Evolutionary conservation across 768 basidiomycete species (phyloP), one percentile per base, ranked within the genome.

Genomic region (Tephrocybe sp.): DNA sequence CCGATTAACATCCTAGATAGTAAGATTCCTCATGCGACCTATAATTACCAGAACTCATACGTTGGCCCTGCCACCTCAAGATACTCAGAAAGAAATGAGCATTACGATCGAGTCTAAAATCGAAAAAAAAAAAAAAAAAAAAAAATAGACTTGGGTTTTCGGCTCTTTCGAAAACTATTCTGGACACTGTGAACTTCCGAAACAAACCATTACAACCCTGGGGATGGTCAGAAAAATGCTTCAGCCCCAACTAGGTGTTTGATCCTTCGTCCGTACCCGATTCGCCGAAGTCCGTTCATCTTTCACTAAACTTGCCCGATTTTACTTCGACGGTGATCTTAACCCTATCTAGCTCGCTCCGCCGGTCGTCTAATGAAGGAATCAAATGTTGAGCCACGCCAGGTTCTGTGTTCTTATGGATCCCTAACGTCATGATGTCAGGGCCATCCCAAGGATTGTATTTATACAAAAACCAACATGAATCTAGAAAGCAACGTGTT

Each of bases 241-340:
- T 37, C 36, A 37, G 5, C 36, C 6, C 11, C n/a, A 37, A 19
- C 11, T 37, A 6, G 28, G 28, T 30, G 28, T 30, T 30, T 30
- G 28, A 30, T 30, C 28, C 6, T 30, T 6, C 25, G 24, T 27
- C 38, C 28, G 24, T 30, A 22, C 38, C 49, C 35, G 49, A 31
- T 16, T 28, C 25, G 22, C 43, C 36, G n/a, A n/a, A n/a, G n/a
- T 11, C 34, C 35, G 40, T 27, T 19, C n/a, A 27, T 42, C 15
- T 9, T 31, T 32, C 9, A 19, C 19, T 3, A 13, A 50, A 25
- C 22, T 9, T 34, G 39, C 40, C 31, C 16, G 28, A 34, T 32
- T 26, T 41, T 13, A 24, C 26, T 37, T 37, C 27, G n/a, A 43
- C 27, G 48, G 30, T 27, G 49, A 50, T 50, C 49, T 43, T 27